These are phyloP conservation scores for Cryptococcus sp. DNA, from an alignment of 1,284 basidiomycete species.

Conservation along the genomic window DNA sequence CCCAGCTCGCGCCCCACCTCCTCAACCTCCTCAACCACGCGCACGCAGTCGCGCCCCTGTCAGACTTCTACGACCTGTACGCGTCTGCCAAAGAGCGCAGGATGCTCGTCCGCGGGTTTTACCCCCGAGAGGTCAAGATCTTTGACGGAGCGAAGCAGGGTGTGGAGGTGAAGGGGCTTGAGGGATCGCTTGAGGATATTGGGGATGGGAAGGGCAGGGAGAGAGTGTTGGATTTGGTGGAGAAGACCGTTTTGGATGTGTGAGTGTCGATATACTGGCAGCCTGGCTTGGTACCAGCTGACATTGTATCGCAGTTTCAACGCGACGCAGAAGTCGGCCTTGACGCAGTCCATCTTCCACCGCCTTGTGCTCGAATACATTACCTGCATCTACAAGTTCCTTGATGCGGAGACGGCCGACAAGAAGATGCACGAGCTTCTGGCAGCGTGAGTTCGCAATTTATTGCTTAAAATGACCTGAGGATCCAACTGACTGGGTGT, in stretches of 20 bases:
- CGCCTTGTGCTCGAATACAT: slow-evolving; percentile 56
- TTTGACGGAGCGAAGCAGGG: slow-evolving; percentile 64
- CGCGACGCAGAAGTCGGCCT: slow-evolving; percentile 80
- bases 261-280: slow-evolving; percentile 49
- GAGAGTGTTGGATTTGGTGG: slow-evolving; percentile 64
- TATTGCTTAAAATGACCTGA: slow-evolving; percentile 3
- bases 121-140: slow-evolving; percentile 75
- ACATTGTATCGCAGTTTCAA: slow-evolving; percentile 61
- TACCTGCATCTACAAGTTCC: slow-evolving; percentile 45
- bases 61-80: slow-evolving; percentile 81
- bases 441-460: slow-evolving; percentile 27
- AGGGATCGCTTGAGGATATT: slow-evolving; percentile 62
- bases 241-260: slow-evolving; percentile 72
- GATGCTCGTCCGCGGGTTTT: slow-evolving; percentile 76
- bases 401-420: slow-evolving; percentile 39
- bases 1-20: slow-evolving; percentile 70
- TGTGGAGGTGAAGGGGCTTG: slow-evolving; percentile 54
- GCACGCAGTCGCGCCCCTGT: slow-evolving; percentile 73
- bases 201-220: slow-evolving; percentile 60
- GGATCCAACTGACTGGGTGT: slow-evolving; percentile 56
- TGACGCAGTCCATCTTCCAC: slow-evolving; percentile 80
- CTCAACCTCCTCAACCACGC: slow-evolving; percentile 72
- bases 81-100: slow-evolving; percentile 76
- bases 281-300: not conserved
- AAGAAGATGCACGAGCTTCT: slow-evolving; percentile 50